Evolutionary conservation across 371 early-diverging fungal genomes (phyloP).

Genomic region (Rhizopus microsporus): DNA sequence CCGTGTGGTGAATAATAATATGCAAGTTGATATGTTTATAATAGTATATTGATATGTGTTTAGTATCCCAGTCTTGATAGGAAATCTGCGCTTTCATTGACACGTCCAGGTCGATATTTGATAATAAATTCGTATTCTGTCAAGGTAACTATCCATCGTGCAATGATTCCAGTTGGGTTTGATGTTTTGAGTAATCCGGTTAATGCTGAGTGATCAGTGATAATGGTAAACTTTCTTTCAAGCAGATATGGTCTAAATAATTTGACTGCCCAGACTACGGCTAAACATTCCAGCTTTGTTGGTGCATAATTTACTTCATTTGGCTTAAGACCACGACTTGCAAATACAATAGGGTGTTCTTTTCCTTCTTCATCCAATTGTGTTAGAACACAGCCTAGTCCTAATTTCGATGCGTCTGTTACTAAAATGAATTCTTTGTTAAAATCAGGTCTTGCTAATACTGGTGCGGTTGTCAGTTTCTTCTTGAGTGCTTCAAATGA

Average conservation of each 20-base stretch:
- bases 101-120: constrained; percentile 2
- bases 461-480: constrained; percentile 5
- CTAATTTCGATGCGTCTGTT: background rate
- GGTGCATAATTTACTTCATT: constrained; percentile 8
- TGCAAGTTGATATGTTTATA: no score
- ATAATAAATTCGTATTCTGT: constrained; percentile 1
- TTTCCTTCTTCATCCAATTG: constrained; percentile 1
- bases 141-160: background rate
- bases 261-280: constrained; percentile 32
- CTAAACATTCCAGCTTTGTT: constrained; percentile 34
- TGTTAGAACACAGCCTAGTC: background rate
- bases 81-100: constrained; percentile 1
- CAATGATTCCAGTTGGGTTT: constrained; percentile 1
- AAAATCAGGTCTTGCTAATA: background rate
- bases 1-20: no score
- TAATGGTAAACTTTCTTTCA: background rate
- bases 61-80: constrained; percentile 2
- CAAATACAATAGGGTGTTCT: constrained; percentile 10
- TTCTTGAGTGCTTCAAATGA: constrained; percentile 28
- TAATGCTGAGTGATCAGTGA: constrained; percentile 1
- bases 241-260: constrained; percentile 16
- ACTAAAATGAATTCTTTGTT: constrained; percentile 15
- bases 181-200: background rate
- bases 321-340: background rate
- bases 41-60: background rate